Percentiles rank a stretch among this genome's conserved stretches.
phyloP scores from a whole-genome alignment of 2,329 filamentous ascomycete species.

The Sclerotinia glacialis region DNA sequence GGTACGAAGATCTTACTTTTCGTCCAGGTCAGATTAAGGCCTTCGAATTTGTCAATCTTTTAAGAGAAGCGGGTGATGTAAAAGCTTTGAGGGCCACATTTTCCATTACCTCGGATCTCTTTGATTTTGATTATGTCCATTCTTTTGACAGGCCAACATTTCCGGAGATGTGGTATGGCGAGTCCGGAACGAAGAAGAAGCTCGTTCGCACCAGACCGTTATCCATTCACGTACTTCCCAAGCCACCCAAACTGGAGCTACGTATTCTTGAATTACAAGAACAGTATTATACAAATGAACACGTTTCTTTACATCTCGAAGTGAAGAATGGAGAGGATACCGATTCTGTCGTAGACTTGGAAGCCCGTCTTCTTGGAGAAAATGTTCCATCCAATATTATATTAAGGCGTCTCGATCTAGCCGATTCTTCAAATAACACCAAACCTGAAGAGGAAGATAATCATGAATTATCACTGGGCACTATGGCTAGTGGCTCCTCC shows the following conservation, averaged over 20 bases:
- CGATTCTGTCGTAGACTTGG: constrained; percentile 67
- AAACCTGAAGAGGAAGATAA: neutral
- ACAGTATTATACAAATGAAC: constrained; percentile 84
- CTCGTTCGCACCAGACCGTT: constrained; percentile 51
- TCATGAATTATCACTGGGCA: constrained; percentile 33
- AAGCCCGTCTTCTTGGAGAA: constrained; percentile 64
- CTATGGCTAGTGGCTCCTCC: constrained; percentile 48
- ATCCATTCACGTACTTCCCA: constrained; percentile 71
- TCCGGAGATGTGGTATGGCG: constrained; percentile 51
- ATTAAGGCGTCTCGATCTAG: constrained; percentile 36
- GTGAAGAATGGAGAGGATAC: constrained; percentile 82
- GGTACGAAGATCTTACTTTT: constrained; percentile 63
- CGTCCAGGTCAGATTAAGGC: constrained; percentile 65
- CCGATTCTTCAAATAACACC: neutral
- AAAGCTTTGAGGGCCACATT: constrained; percentile 63
- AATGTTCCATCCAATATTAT: constrained; percentile 47
- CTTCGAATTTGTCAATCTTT: constrained; percentile 67
- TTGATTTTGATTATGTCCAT: constrained; percentile 66
- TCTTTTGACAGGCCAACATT: constrained; percentile 47
- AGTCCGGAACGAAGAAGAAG: constrained; percentile 45
- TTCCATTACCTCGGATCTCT: constrained; percentile 60
- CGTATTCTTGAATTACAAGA: constrained; percentile 58
- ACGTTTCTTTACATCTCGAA: constrained; percentile 64
- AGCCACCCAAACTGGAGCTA: constrained; percentile 88
- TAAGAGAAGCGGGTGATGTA: constrained; percentile 80